These are phyloP conservation scores for Anthracocystis walkeri DNA, from an alignment of 1,284 basidiomycete genomes.

Conservation along the genomic window DNA sequence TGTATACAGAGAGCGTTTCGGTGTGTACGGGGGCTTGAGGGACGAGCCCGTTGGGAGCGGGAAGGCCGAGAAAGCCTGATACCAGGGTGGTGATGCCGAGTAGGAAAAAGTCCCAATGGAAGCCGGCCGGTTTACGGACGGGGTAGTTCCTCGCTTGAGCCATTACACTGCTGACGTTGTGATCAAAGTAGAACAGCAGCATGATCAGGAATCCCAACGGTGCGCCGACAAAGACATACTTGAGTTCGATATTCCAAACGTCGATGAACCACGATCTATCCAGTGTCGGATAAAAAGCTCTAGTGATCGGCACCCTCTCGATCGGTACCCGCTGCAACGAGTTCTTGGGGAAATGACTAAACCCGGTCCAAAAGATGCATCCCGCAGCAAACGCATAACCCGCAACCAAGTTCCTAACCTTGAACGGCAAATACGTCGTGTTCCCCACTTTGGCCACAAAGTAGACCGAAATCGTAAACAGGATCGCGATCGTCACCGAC, in stretches of 20 bases:
- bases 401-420: slow-evolving; percentile 67
- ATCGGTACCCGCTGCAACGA: slow-evolving; percentile 60
- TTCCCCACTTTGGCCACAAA: slow-evolving; percentile 58
- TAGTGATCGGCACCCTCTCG: slow-evolving; percentile 68
- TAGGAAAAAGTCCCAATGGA: slow-evolving; percentile 81
- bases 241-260: slow-evolving; percentile 90
- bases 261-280: slow-evolving; percentile 85
- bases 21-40: slow-evolving; percentile 97
- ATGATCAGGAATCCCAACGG: slow-evolving; percentile 73
- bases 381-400: slow-evolving; percentile 70
- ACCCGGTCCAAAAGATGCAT: slow-evolving; percentile 71
- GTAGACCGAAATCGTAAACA: slow-evolving; percentile 71
- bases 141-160: slow-evolving; percentile 92
- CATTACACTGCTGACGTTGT: slow-evolving; percentile 82
- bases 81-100: slow-evolving; percentile 92
- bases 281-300: slow-evolving; percentile 74
- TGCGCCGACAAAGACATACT: slow-evolving; percentile 87
- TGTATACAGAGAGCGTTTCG: slow-evolving; percentile 83
- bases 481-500: slow-evolving; percentile 71
- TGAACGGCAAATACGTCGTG: slow-evolving; percentile 68
- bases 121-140: slow-evolving; percentile 88
- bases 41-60: slow-evolving; percentile 90
- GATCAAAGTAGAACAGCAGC: slow-evolving; percentile 71
- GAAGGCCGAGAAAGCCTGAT: slow-evolving; percentile 87
- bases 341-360: slow-evolving; percentile 69